phyloP scores from a whole-genome alignment of 345 rosid species.

The Eucalyptus erythrocorys region DNA sequence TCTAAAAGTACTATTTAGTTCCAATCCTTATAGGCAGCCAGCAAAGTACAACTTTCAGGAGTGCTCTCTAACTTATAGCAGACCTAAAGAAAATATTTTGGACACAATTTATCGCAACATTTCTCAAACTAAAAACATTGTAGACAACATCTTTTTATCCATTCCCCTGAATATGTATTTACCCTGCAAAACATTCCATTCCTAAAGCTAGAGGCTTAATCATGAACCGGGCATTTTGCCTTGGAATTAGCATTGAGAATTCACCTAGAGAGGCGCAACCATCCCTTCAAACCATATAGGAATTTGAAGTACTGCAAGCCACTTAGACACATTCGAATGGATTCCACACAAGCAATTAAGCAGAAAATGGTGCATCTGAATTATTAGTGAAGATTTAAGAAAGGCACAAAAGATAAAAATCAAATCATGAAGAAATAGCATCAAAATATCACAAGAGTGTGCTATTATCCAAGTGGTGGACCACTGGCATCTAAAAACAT shows the following conservation, averaged over 20 bases:
- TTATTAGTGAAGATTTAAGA: background rate
- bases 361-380: background rate
- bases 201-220: background rate
- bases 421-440: background rate
- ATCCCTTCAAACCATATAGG: background rate
- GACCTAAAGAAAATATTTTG: background rate
- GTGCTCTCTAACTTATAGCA: background rate
- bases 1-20: background rate
- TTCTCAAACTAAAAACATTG: background rate
- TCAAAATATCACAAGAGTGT: background rate
- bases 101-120: background rate
- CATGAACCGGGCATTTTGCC: background rate
- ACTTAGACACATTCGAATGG: background rate
- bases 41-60: background rate
- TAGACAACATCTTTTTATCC: background rate
- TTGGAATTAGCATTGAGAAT: background rate
- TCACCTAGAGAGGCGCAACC: background rate
- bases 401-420: background rate
- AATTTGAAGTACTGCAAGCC: background rate
- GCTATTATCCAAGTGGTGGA: background rate
- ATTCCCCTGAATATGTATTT: background rate
- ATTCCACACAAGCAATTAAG: background rate
- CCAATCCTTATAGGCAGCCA: background rate
- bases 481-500: background rate
- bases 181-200: background rate